These are phyloP conservation scores for Arctostaphylos glauca DNA, from an alignment of 148 eudicot species.

Conservation along the genomic window DNA sequence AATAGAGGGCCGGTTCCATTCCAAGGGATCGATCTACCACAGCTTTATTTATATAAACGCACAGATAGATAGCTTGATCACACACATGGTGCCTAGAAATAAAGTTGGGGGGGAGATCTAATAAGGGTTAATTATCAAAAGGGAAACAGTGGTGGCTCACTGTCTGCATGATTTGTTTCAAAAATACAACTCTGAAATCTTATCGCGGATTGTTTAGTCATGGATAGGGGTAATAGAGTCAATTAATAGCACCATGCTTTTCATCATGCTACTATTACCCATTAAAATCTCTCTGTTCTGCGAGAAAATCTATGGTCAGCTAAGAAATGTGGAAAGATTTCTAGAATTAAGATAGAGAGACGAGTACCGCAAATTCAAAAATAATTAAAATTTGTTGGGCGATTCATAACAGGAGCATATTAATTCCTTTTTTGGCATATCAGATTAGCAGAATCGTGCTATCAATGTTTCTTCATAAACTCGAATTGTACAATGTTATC, in stretches of 20 bases:
- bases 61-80: slow-evolving; percentile 31
- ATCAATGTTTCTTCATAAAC: neutral
- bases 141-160: slow-evolving; percentile 26
- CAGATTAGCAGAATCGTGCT: neutral
- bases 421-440: neutral
- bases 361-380: neutral
- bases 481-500: neutral
- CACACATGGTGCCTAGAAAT: slow-evolving; percentile 55
- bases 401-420: neutral
- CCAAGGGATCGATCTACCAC: slow-evolving; percentile 14
- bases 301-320: slow-evolving; percentile 37
- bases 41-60: neutral
- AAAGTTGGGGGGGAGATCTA: slow-evolving; percentile 25
- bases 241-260: slow-evolving; percentile 55
- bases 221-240: slow-evolving; percentile 21
- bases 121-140: slow-evolving; percentile 21
- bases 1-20: neutral
- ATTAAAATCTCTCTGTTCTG: slow-evolving; percentile 7
- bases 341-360: slow-evolving; percentile 14
- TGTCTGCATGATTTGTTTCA: slow-evolving; percentile 47
- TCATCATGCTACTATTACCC: slow-evolving; percentile 27
- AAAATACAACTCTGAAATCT: slow-evolving; percentile 37
- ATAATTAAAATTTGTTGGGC: neutral
- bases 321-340: slow-evolving; percentile 9
- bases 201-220: slow-evolving; percentile 42